Base-by-base conservation (phyloP, 768 basidiomycete genomes). In the Zangia roseola region DNA sequence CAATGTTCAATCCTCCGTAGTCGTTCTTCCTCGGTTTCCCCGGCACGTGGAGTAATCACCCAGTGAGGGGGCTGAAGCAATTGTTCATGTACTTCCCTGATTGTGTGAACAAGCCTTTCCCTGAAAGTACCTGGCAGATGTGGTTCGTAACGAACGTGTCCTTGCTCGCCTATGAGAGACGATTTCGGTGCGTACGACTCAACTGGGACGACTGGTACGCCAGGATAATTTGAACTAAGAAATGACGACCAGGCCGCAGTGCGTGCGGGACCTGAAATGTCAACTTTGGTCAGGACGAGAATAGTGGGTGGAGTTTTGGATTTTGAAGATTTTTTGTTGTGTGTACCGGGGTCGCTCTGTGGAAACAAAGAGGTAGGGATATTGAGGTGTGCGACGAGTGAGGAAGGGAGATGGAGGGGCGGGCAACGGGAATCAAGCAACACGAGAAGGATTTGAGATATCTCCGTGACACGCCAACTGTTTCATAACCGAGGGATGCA, bases 391-490 rank as follows among this genome's bases (percentile, higher is more conserved):
- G 72, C 53, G 14, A 79, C 69, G 34, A 98, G 79, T 0, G 92
- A 91, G 1, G 86, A 79, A 1, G 94, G 93, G 58, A 84, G 86
- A 67, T 97, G 94, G 3, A 97, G 69, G 0, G 84, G 78, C 0
- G 95, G 94, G 62, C 91, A 94, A 34, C 95, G 86, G 14, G 89
- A 87, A 67, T 97, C 94, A 28, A 95, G 76, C 36, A 97, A 80
- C 42, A 95, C 77, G 41, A 97, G 81, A 17, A 97, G 74, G 54
- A 97, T 90, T 58, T 93, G 82, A 0, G 91, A 91, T 21, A 89
- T 86, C 69, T 98, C 95, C 6, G 86, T 83, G 19, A 97, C 94
- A 31, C 95, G 82, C 95, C 95, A 97, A 57, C 88, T 91, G 58
- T 53, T 45, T 53, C 47, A 28, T 2, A 36, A 24, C n/a, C 39